Base-by-base conservation (phyloP, 495 filamentous ascomycete species). In the Penicillium tannophilum region DNA sequence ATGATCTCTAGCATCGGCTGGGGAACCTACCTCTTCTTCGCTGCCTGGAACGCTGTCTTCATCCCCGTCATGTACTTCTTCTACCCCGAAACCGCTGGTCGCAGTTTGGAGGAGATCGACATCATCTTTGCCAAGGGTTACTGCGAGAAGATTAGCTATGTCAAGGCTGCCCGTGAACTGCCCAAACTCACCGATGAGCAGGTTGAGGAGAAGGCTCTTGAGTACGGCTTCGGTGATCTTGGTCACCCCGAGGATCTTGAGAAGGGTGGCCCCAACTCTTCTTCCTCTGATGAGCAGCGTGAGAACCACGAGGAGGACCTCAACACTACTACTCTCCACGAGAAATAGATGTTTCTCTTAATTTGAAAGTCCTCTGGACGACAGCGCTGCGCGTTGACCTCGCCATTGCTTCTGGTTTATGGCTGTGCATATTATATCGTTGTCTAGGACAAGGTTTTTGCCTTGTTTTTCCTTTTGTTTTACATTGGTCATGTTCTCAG, bases 11-110 rank as follows among this genome's bases (percentile, higher is more conserved):
- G 78, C 52, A 90, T 91, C 54, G 69, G 78, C 50, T 93, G 89
- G 89, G 84, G 87, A 10, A 90, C 88, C 0, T 93, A 92, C 69
- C 79, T 92, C 36, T 89, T 92, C 82, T 92, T 92, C 68, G 88
- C 88, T 6, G 71, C 75, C 36, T 73, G 89, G 62, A 92, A 93
- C 72, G 85, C 80, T 49, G 73, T 73, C 61, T 90, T 91, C 79
- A 69, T 92, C 17, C 89, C 90, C 1, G 66, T 88, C 59, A 88
- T 92, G 72, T 90, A 82, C 72, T 84, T 91, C 74, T 89, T 88
- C 75, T 91, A 90, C 69, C 88, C 89, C 6, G 89, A 91, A 75
- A 91, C 88, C 1, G 82, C 83, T 10, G 72, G 78, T 39, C 85
- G 89, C 52, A 86, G 82, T 42, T 79, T 93, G 19, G 90, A 93